These are phyloP conservation scores for Macrotyloma uniflorum DNA, from an alignment of 306 rosid species.

Conservation along the genomic window DNA sequence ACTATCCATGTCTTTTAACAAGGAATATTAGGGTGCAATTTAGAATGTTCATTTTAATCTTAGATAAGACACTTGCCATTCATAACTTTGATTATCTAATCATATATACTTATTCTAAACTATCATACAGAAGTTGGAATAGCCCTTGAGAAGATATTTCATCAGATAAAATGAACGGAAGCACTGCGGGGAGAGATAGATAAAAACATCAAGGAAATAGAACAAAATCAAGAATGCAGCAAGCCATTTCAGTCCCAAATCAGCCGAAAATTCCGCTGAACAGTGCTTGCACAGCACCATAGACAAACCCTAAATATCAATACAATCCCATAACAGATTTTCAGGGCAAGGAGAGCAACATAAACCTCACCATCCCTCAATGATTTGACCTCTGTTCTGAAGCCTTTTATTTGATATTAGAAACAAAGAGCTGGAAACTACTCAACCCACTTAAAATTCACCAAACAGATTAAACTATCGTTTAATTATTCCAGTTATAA, in stretches of 20 bases:
- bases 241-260: neutral
- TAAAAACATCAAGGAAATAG: neutral
- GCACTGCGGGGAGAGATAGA: neutral
- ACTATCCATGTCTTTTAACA: neutral
- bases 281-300: neutral
- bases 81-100: neutral
- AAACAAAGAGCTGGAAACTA: constrained; percentile 16
- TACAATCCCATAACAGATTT: constrained; percentile 6
- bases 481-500: neutral
- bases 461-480: constrained; percentile 6
- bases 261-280: neutral
- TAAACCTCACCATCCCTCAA: neutral
- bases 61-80: neutral
- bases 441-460: neutral
- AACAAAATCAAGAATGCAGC: neutral
- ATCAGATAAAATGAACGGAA: neutral
- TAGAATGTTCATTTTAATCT: neutral
- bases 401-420: neutral
- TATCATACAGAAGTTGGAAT: neutral
- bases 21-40: constrained; percentile 3
- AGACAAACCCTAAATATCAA: constrained; percentile 5
- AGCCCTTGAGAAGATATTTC: neutral
- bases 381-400: neutral
- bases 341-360: neutral
- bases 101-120: neutral